Percentiles rank a stretch among this genome's conserved stretches.
phyloP scores from a whole-genome alignment of 2,329 filamentous ascomycete species.

The Colletotrichum scovillei region DNA sequence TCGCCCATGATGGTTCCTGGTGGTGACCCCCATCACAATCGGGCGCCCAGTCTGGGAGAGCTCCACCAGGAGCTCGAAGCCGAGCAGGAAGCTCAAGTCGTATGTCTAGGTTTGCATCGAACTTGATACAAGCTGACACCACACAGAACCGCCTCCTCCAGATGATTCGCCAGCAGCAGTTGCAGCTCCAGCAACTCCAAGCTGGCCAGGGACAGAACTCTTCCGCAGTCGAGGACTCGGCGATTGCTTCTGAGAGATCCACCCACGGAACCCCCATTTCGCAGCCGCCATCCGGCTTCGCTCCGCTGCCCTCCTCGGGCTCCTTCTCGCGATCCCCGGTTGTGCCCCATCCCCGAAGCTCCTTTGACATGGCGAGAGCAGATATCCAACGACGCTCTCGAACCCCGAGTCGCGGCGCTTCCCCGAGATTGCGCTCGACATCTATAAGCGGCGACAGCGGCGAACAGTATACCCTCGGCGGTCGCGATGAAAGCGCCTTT shows the following conservation, averaged over 20 bases:
- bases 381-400: slow-evolving; percentile 68
- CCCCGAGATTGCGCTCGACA: slow-evolving; percentile 66
- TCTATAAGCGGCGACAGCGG: slow-evolving; percentile 70
- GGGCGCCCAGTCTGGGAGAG: slow-evolving; percentile 78
- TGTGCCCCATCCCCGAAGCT: slow-evolving; percentile 63
- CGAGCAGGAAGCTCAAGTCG: slow-evolving; percentile 83
- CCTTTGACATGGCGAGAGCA: slow-evolving; percentile 68
- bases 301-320: slow-evolving; percentile 50
- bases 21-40: slow-evolving; percentile 70
- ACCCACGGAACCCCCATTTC: slow-evolving; percentile 51
- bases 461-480: slow-evolving; percentile 69
- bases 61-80: slow-evolving; percentile 83
- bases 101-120: slow-evolving; percentile 49
- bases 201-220: slow-evolving; percentile 48
- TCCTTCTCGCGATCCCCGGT: slow-evolving; percentile 64
- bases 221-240: slow-evolving; percentile 63
- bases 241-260: slow-evolving; percentile 57
- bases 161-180: slow-evolving; percentile 81
- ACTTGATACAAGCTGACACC: slow-evolving; percentile 29
- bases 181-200: slow-evolving; percentile 74
- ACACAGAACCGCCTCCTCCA: slow-evolving; percentile 77
- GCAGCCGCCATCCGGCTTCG: slow-evolving; percentile 43
- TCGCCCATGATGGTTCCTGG: slow-evolving; percentile 55
- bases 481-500: slow-evolving; percentile 79
- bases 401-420: slow-evolving; percentile 68